Evolutionary conservation across 345 rosid species (phyloP), one percentile per base, ranked within the genome.

Genomic region (Turnera subulata): DNA sequence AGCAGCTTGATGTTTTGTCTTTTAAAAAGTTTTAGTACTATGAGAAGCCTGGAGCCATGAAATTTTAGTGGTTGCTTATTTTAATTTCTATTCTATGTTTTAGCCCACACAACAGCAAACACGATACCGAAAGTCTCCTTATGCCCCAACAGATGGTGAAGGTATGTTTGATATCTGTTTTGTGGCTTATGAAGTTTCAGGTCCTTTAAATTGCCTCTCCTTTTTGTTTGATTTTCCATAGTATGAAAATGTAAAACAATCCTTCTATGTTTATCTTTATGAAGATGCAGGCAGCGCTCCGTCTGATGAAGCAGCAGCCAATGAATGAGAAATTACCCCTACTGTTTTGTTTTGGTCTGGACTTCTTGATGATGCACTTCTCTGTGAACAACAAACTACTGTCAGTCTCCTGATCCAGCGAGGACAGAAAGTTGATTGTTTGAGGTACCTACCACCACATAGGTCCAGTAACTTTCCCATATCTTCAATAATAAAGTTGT

Each of bases 81-180:
- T 29, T 17, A 17, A 29, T 40, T 42, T 35, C 25, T 10, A 37
- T n/a, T 40, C 17, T 26, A 47, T 32, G 56, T 62, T 49, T 46
- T 66, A 93, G 99, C 97, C 97, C 59, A 89, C 99, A 24, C 97
- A 93, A 75, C 97, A 93, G 68, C 97, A 85, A 79, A 93, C 96
- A 23, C 81, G 99, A 61, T 93, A 93, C 73, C 75, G 99, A 62
- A 93, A 87, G 69, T 93, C 99, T 50, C 94, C 97, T 59, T 86
- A 75, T 62, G 93, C 89, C 56, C 98, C 98, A 48, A 56, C 97
- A 0, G 84, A 75, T 33, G 84, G 84, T 56, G 98, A 86, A 76
- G 97, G 98, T 91, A 74, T 14, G 1, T 33, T 10, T 16, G 5
- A 11, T 8, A 6, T 21, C 53, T n/a, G 29, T 7, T 3, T 29